These are phyloP conservation scores for Pulicaria dysenterica DNA, from an alignment of 129 eudicot genomes.

Conservation along the genomic window DNA sequence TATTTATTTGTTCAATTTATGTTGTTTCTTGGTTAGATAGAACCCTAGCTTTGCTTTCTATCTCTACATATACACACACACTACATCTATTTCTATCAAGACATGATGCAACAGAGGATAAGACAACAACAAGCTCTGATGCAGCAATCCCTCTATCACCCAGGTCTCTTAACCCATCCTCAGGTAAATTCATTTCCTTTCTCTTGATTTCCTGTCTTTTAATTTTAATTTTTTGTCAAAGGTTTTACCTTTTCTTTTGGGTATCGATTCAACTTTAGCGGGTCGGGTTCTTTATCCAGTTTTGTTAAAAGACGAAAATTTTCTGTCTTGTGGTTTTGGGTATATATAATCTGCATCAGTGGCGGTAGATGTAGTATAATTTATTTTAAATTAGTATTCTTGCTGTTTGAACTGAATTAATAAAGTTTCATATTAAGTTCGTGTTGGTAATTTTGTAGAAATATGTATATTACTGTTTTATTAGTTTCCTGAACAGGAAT, in stretches of 20 bases:
- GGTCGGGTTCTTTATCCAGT: slow-evolving; percentile 16
- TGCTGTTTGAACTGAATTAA: slow-evolving; percentile 11
- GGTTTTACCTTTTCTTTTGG: slow-evolving; percentile 22
- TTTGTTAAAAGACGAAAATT: neutral
- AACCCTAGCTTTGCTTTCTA: slow-evolving; percentile 38
- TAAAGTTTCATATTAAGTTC: neutral
- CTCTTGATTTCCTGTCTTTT: neutral
- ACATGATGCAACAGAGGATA: slow-evolving; percentile 59
- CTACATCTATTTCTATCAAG: slow-evolving; percentile 14
- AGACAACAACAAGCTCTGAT: slow-evolving; percentile 65
- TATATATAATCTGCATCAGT: slow-evolving; percentile 14
- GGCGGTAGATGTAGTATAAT: neutral
- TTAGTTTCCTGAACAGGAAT: slow-evolving; percentile 16
- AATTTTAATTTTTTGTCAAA: neutral
- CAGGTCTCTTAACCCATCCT: slow-evolving; percentile 68
- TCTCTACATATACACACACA: slow-evolving; percentile 15
- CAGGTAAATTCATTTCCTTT: slow-evolving; percentile 40
- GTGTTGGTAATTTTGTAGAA: slow-evolving; percentile 14
- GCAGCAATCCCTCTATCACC: slow-evolving; percentile 80
- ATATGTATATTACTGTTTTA: slow-evolving; percentile 19
- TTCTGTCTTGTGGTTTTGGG: neutral
- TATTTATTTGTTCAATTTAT: neutral
- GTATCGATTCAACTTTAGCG: neutral
- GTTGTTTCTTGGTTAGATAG: neutral
- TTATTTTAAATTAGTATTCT: slow-evolving; percentile 3